These are phyloP conservation scores for Vitis hybrid DNA, from an alignment of 177 flowering plant species.

Conservation along the genomic window DNA sequence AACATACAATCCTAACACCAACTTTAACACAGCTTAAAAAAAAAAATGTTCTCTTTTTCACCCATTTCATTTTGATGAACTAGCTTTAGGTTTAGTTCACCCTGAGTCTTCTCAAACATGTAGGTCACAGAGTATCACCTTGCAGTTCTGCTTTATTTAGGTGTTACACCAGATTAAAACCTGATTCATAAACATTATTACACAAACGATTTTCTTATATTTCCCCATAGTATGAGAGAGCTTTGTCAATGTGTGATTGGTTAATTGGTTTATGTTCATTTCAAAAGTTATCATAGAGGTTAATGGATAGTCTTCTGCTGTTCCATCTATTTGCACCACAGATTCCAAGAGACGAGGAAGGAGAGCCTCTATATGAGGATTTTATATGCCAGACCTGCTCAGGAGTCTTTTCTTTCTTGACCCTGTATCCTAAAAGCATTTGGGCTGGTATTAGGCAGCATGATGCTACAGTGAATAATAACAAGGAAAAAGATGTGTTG, in stretches of 20 bases:
- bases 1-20: no score
- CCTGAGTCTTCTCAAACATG: not conserved
- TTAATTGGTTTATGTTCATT: not conserved
- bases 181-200: no score
- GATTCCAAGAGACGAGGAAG: conserved; percentile 96
- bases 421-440: conserved; percentile 61
- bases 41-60: not conserved
- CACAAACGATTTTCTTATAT: no score
- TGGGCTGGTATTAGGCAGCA: conserved; percentile 37
- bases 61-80: not conserved
- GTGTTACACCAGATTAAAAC: not conserved
- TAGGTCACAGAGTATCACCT: not conserved
- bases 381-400: conserved; percentile 82
- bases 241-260: no score
- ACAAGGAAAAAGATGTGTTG: conserved; percentile 35
- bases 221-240: no score
- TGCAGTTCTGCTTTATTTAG: not conserved
- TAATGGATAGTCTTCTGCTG: not conserved
- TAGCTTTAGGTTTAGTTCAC: not conserved
- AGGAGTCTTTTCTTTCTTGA: conserved; percentile 58
- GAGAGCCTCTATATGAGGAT: conserved; percentile 88
- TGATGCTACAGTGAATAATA: conserved; percentile 20
- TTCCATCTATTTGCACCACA: conserved; percentile 20
- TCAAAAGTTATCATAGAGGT: not conserved
- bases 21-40: not conserved